Percentiles rank a stretch among this genome's conserved stretches.
Evolutionary conservation across 805 yeast genomes (phyloP).

Genomic region (Metschnikowia gelsemii): DNA sequence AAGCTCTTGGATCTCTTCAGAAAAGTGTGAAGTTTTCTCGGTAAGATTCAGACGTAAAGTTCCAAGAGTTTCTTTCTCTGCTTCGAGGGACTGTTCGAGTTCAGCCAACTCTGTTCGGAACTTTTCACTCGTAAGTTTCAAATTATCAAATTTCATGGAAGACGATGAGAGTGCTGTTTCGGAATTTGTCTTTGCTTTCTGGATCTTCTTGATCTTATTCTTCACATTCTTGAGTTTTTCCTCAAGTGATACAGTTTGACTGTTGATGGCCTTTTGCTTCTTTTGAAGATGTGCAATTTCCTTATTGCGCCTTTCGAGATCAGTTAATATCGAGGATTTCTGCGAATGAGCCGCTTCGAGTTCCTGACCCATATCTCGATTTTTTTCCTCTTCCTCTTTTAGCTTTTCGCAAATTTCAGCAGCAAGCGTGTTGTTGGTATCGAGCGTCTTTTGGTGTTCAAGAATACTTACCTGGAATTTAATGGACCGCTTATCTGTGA

Average conservation of each 20-base stretch:
- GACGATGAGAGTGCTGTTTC: slow-evolving; percentile 45
- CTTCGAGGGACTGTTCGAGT: slow-evolving; percentile 45
- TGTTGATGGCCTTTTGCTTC: slow-evolving; percentile 34
- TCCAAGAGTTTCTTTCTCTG: slow-evolving; percentile 59
- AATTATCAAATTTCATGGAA: slow-evolving; percentile 45
- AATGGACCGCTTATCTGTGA: slow-evolving; percentile 52
- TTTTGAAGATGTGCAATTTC: slow-evolving; percentile 25
- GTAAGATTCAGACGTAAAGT: slow-evolving; percentile 64
- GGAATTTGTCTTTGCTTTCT: slow-evolving; percentile 52
- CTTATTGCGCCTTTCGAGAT: slow-evolving; percentile 18
- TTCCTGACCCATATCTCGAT: slow-evolving; percentile 32
- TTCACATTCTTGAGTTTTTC: slow-evolving; percentile 71
- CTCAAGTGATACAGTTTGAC: slow-evolving; percentile 64
- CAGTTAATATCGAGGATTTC: slow-evolving; percentile 21
- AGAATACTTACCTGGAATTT: slow-evolving; percentile 53
- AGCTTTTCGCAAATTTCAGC: slow-evolving; percentile 43
- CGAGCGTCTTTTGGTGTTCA: slow-evolving; percentile 41
- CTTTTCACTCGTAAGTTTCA: slow-evolving; percentile 45
- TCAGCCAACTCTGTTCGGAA: slow-evolving; percentile 45
- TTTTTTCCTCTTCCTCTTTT: slow-evolving; percentile 42
- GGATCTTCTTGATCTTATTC: slow-evolving; percentile 56
- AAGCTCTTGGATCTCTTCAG: slow-evolving; percentile 59
- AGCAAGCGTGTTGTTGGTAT: slow-evolving; percentile 36
- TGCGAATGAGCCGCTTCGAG: slow-evolving; percentile 36
- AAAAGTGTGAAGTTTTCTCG: slow-evolving; percentile 68